These are phyloP conservation scores for Leucogyrophana mollusca DNA, from an alignment of 768 basidiomycete genomes.

Conservation along the genomic window DNA sequence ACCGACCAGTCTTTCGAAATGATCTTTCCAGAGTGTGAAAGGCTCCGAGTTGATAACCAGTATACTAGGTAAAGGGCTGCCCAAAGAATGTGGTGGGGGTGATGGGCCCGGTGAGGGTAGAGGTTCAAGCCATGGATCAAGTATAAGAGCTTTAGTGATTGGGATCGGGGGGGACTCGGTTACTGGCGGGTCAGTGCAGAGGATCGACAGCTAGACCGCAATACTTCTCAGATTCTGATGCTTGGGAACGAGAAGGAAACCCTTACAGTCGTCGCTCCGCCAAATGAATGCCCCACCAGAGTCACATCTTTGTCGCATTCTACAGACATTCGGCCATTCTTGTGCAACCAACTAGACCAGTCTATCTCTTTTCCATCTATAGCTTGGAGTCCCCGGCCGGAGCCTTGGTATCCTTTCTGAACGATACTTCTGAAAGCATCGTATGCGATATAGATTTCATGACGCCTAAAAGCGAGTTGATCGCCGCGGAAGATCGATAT, in stretches of 20 bases:
- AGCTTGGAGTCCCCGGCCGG: constrained; percentile 31
- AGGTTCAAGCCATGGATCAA: constrained; percentile 88
- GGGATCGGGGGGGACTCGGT: constrained; percentile 45
- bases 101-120: constrained; percentile 55
- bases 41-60: constrained; percentile 74
- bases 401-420: constrained; percentile 22
- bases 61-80: constrained; percentile 34
- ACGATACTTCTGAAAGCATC: constrained; percentile 58
- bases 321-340: constrained; percentile 21
- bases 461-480: constrained; percentile 67
- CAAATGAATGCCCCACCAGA: constrained; percentile 56
- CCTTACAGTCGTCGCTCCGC: constrained; percentile 52
- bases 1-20: constrained; percentile 59
- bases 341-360: constrained; percentile 41
- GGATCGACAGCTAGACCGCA: constrained; percentile 46
- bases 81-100: constrained; percentile 14
- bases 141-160: constrained; percentile 54
- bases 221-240: constrained; percentile 1
- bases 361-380: constrained; percentile 36
- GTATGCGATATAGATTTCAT: constrained; percentile 68
- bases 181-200: constrained; percentile 47
- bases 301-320: constrained; percentile 34
- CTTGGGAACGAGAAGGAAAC: not conserved
- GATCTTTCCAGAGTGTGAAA: constrained; percentile 78
- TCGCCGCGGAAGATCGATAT: constrained; percentile 56